Conservation (phyloP, 2,329 filamentous ascomycete genomes). For the Dendrostoma leiphaemia region DNA sequence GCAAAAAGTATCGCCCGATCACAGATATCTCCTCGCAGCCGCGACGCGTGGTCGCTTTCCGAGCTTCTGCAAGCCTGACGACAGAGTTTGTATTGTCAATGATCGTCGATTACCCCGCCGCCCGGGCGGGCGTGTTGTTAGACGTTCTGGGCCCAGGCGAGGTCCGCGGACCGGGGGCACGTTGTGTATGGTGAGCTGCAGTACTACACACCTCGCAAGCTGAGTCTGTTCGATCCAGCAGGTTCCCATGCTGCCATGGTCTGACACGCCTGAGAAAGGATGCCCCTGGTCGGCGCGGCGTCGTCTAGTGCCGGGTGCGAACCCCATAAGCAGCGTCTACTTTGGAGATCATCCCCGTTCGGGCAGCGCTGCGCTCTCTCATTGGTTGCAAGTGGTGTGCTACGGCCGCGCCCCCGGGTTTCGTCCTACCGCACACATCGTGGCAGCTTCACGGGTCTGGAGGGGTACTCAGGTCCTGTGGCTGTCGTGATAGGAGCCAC, state of each 20-base stretch:
- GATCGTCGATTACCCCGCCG: neutral
- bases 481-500: neutral
- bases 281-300: neutral
- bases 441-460: too few relatives aligned
- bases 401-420: neutral
- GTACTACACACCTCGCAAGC: neutral
- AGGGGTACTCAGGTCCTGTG: neutral
- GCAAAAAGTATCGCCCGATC: too few relatives aligned
- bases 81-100: neutral
- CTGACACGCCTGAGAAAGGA: neutral
- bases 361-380: neutral
- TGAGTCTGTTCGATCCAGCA: neutral
- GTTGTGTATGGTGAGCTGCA: neutral
- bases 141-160: neutral
- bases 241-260: neutral
- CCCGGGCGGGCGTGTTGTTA: too few relatives aligned
- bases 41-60: neutral
- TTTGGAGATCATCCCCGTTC: neutral
- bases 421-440: neutral
- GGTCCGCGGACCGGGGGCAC: neutral
- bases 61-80: neutral
- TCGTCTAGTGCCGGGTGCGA: neutral
- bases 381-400: neutral
- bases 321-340: neutral
- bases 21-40: too few relatives aligned